Base-by-base conservation (phyloP, 306 rosid species). In the Dryas octopetala region DNA sequence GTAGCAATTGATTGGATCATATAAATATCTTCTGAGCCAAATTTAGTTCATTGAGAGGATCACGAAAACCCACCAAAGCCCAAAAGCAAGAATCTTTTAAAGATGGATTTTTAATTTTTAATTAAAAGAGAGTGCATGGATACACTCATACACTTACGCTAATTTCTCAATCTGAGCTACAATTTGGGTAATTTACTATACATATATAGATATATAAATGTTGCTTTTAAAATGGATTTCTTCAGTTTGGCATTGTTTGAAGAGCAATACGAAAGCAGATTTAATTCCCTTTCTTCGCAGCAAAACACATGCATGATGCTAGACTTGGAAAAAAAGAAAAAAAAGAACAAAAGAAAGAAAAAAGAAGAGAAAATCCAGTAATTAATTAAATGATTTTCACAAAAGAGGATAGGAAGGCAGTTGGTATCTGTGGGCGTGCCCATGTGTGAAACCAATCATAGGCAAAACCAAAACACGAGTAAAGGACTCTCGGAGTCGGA, bases 361-460 rank as follows among this genome's bases (percentile, higher is more conserved):
- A 23, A 23, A 51, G 5, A 1, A 32, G 38, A 32, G 38, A 3
- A 6, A 38, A 62, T 14, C 46, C 48, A 44, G 48, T 48, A 41
- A 63, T 63, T 41, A 63, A 32, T 32, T 32, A 63, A 63, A 41
- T 15, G 28, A 15, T 41, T 71, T 54, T 55, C 43, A 17, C 19
- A 17, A 41, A 63, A 40, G 13, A 63, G 68, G 68, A 62, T 48
- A 7, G 49, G n/a, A 32, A 15, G 26, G 48, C 51, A 12, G 57
- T 46, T 12, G 67, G 66, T 46, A n/a, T 71, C 7, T 26, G 66
- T 71, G 55, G 55, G 7, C 4, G 67, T 14, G 67, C 57, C 50
- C 66, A 57, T 57, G 66, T 71, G 66, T 12, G 12, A 4, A 57
- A 44, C 44, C 66, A 51, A 55, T 70, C 51, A 70, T 11, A 2